Conservation (phyloP, 1,139 yeast genomes). For the Nadsonia starkeyi-henricii region DNA sequence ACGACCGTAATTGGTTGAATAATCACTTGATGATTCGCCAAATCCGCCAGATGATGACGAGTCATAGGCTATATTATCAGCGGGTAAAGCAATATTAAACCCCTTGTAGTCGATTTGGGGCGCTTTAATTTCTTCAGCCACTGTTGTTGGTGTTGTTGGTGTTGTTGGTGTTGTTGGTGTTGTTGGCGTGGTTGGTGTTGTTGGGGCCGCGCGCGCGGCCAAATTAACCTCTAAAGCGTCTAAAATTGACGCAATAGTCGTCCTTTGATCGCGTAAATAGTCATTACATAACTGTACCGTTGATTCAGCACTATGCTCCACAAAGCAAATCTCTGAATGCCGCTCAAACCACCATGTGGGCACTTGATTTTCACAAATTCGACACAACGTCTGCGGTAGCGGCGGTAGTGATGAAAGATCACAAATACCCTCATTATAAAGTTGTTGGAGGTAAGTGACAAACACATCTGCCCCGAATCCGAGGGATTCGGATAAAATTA, state of each 20-base stretch:
- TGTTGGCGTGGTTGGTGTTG: too few relatives aligned
- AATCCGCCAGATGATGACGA: background rate
- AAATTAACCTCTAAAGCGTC: conserved; percentile 10
- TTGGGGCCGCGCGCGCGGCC: background rate
- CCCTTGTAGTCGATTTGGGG: background rate
- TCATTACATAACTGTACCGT: conserved; percentile 73
- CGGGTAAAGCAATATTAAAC: background rate
- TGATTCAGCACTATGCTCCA: conserved; percentile 74
- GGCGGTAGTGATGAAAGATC: conserved; percentile 56
- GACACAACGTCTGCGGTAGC: conserved; percentile 68
- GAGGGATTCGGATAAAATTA: conserved; percentile 48
- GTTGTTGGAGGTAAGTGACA: conserved; percentile 51
- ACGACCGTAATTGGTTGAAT: too few relatives aligned
- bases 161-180: too few relatives aligned
- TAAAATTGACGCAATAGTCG: conserved; percentile 28
- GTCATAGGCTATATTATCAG: background rate
- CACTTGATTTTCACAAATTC: conserved; percentile 82
- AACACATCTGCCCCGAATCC: conserved; percentile 87
- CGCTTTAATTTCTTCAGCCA: too few relatives aligned
- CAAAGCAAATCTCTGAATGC: conserved; percentile 77
- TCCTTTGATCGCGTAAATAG: conserved; percentile 55
- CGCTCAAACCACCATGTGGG: conserved; percentile 96
- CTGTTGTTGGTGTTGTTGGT: too few relatives aligned
- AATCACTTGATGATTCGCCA: background rate
- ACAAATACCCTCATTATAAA: conserved; percentile 47